These are phyloP conservation scores for Nothomitra cinnamomea DNA, from an alignment of 2,329 filamentous ascomycete species.

Conservation along the genomic window DNA sequence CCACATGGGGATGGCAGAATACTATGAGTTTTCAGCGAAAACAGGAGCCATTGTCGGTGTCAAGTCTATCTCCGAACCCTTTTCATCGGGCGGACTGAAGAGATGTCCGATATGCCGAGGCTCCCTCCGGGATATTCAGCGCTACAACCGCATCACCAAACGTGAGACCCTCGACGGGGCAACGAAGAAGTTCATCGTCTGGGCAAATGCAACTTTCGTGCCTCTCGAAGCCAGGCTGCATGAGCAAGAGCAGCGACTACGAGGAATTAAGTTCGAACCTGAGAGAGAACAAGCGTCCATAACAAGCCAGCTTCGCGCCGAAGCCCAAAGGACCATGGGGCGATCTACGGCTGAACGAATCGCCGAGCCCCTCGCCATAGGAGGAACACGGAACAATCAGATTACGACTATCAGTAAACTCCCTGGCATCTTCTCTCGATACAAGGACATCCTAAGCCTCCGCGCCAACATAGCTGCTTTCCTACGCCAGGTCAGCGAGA, in stretches of 20 bases:
- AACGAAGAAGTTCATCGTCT: conserved; percentile 46
- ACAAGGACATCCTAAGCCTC: conserved; percentile 16
- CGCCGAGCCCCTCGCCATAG: not conserved
- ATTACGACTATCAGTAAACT: conserved; percentile 8
- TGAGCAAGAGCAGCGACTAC: conserved; percentile 14
- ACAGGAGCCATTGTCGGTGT: conserved; percentile 19
- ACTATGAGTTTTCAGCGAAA: conserved; percentile 23
- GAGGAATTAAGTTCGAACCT: conserved; percentile 6
- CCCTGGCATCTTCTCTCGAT: conserved; percentile 11
- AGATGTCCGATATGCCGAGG: conserved; percentile 44
- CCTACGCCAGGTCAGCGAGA: conserved; percentile 17
- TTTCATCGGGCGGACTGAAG: conserved; percentile 33
- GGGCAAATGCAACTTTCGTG: conserved; percentile 28
- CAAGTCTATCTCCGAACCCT: conserved; percentile 25
- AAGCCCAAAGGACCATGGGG: not conserved
- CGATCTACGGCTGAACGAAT: conserved; percentile 8
- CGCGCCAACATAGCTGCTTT: conserved; percentile 18
- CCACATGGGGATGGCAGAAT: conserved; percentile 34
- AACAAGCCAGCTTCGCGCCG: conserved; percentile 1
- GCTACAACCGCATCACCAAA: conserved; percentile 46
- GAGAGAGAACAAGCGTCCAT: not conserved
- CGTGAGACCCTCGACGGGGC: conserved; percentile 43
- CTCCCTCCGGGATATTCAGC: conserved; percentile 36
- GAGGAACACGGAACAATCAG: conserved; percentile 8
- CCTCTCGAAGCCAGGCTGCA: conserved; percentile 23